Evolutionary conservation across 495 filamentous ascomycete genomes (phyloP).

Genomic region (Tuber borchii): DNA sequence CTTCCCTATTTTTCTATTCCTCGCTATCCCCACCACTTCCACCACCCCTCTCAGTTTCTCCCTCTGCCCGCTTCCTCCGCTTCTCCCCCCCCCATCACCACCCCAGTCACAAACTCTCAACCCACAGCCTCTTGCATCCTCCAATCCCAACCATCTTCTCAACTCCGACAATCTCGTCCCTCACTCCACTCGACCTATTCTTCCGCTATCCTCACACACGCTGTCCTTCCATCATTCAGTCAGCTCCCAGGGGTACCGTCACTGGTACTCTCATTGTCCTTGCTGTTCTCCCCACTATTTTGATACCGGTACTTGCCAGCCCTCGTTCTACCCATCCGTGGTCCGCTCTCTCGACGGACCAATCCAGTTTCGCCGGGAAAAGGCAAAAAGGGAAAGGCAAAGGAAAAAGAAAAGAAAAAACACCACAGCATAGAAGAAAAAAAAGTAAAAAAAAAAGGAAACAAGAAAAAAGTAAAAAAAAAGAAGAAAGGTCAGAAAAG

Average conservation of each 20-base stretch:
- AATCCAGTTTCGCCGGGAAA: not conserved
- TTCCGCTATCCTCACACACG: not conserved
- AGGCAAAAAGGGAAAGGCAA: conserved; percentile 5
- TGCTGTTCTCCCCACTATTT: not conserved
- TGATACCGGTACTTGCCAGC: not conserved
- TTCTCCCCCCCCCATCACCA: not conserved
- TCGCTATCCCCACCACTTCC: not conserved
- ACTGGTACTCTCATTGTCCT: not conserved
- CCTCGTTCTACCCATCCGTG: not conserved
- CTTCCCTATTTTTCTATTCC: not conserved
- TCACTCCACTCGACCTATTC: not conserved
- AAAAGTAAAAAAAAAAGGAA: not conserved
- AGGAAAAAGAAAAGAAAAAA: not conserved
- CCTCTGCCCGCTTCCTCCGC: conserved; percentile 4
- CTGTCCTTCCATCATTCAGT: not conserved
- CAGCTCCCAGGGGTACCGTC: not conserved
- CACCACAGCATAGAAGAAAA: not conserved
- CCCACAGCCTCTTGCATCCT: not conserved
- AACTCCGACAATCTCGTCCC: not conserved
- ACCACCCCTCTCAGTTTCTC: not conserved
- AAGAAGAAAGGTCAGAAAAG: not conserved
- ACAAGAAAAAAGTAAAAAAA: not conserved
- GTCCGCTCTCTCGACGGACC: not conserved
- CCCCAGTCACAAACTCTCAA: not conserved
- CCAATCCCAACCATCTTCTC: not conserved